Base-by-base conservation (phyloP, 345 rosid species). In the Syzygium aromaticum region DNA sequence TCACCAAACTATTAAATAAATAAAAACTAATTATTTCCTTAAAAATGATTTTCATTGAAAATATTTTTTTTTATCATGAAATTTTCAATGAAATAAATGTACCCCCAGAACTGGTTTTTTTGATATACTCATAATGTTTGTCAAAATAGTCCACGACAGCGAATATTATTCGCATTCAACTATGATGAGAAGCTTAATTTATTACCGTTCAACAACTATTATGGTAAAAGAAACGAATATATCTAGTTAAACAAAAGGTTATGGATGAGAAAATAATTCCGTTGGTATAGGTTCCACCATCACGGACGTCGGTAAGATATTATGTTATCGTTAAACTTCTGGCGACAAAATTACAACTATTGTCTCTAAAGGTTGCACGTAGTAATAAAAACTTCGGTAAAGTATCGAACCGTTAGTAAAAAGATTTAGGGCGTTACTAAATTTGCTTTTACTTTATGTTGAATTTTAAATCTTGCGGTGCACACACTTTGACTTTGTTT, bases 281-380 rank as follows among this genome's bases (percentile, higher is more conserved):
- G 0, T 57, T 0, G 15, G 7, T 25, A 23, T 5, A 59, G 0
- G 27, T 59, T 59, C 2, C 30, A 59, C 0, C 64, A 0, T 59
- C 64, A 59, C 3, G 12, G 0, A 5, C 0, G 0, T 59, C 15
- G 5, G 27, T 27, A 12, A 59, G 30, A 59, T n/a, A 61, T n/a
- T 61, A n/a, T 4, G n/a, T 6, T 61, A 0, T 61, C 10, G 2
- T 13, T 61, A 61, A n/a, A 61, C 9, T 61, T 14, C 14, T 61
- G n/a, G 33, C 2, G 9, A 61, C 1, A 61, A n/a, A n/a, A 1
- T n/a, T 13, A 61, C 38, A 61, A 61, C 33, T n/a, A 17, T 57
- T 25, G 5, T n/a, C 73, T 61, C 33, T 61, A 61, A 61, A 61
- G 73, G n/a, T 61, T 61, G 21, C 28, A n/a, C 17, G 4, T n/a